Evolutionary conservation across 2,329 filamentous ascomycete genomes (phyloP).

Genomic region (Colletotrichum trifolii): DNA sequence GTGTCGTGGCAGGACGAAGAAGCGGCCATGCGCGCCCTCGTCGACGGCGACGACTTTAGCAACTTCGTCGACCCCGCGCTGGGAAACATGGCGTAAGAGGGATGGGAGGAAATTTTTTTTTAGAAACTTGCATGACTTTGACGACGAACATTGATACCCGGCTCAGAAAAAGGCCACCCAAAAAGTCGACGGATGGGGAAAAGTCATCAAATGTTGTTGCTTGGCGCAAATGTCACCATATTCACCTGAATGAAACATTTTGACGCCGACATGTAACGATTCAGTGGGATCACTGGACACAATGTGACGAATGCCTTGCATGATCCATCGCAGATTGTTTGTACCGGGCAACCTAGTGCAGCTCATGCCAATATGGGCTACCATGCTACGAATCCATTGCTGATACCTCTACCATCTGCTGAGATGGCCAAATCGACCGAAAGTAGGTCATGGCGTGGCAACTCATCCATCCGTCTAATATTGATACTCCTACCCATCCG

Average conservation of each 20-base stretch:
- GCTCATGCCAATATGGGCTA: too few species aligned
- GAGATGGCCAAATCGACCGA: too few species aligned
- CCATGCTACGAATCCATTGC: too few species aligned
- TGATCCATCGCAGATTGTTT: too few species aligned
- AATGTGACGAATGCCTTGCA: too few species aligned
- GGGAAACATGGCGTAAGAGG: slow-evolving; percentile 10
- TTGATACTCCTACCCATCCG: not conserved
- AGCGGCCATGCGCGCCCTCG: slow-evolving; percentile 54
- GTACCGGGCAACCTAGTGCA: too few species aligned
- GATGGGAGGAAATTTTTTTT: too few species aligned
- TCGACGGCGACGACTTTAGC: slow-evolving; percentile 36
- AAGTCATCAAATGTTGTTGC: slow-evolving; percentile 27
- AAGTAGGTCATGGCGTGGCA: too few species aligned
- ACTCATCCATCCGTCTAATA: not conserved
- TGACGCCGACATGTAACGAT: too few species aligned
- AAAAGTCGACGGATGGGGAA: slow-evolving; percentile 13
- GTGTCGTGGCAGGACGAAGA: slow-evolving; percentile 57
- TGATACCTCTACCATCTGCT: too few species aligned
- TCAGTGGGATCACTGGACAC: too few species aligned
- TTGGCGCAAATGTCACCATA: not conserved
- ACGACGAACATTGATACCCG: slow-evolving; percentile 35
- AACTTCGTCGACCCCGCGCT: slow-evolving; percentile 36
- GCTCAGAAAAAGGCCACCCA: slow-evolving; percentile 19
- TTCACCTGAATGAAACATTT: too few species aligned
- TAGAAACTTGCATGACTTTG: slow-evolving; percentile 3